Evolutionary conservation across 768 basidiomycete genomes (phyloP).

Genomic region (Clitopilus hobsonii): DNA sequence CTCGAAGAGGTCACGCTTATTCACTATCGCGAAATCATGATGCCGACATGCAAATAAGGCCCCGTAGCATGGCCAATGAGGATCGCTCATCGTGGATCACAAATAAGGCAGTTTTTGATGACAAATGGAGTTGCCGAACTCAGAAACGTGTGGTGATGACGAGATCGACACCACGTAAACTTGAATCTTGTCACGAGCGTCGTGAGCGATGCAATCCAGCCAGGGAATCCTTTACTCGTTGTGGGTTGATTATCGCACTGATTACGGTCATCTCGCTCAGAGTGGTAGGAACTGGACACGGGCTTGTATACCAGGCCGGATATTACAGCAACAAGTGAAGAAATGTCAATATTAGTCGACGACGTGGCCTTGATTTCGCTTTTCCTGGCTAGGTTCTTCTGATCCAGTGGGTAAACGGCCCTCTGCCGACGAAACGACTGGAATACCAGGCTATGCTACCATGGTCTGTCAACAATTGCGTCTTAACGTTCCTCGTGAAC

Average conservation of each 20-base stretch:
- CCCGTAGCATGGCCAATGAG: not conserved
- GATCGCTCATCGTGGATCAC: not conserved
- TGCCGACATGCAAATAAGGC: not conserved
- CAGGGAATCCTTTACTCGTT: not conserved
- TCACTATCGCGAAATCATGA: not conserved
- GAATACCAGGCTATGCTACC: no score
- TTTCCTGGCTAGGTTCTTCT: no score
- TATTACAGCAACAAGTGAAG: no score
- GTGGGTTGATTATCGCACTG: not conserved
- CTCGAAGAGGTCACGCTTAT: not conserved
- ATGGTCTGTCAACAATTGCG: no score
- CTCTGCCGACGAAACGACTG: no score
- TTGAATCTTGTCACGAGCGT: not conserved
- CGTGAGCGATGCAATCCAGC: no score
- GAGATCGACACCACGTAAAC: not conserved
- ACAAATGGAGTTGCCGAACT: not conserved
- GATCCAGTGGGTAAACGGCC: no score
- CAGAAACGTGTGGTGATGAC: not conserved
- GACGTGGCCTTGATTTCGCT: no score
- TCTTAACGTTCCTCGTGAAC: no score
- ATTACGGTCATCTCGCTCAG: not conserved
- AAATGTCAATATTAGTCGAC: not conserved
- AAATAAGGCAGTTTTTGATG: not conserved
- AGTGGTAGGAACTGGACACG: not conserved
- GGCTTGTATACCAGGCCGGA: not conserved